Base-by-base conservation (phyloP, 1,284 basidiomycete genomes). In the Apiotrichum domesticum region DNA sequence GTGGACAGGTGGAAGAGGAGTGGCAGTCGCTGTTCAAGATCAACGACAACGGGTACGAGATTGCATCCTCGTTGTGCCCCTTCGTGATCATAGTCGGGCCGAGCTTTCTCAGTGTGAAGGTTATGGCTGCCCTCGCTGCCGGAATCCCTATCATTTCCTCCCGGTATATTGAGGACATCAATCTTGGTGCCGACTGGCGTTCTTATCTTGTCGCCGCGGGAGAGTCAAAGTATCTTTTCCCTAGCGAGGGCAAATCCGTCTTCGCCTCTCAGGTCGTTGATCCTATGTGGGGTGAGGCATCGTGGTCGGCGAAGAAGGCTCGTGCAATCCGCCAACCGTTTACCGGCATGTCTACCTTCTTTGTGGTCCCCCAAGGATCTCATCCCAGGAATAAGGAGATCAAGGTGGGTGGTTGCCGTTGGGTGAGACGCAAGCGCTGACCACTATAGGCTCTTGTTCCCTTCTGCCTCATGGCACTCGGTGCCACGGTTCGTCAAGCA, bases 91-190 rank as follows among this genome's bases (percentile, higher is more conserved):
- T 90, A 32, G 64, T 90, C 13, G 83, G 87, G 0, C 83, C 87
- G 61, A 80, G 82, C 34, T 82, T 80, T 58, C 82, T 84, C 57
- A 92, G 88, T 59, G 81, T 85, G 4, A 93, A 92, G 71, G 90
- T 83, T 66, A 78, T 94, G 51, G 80, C 87, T 5, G 88, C 90
- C 6, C 80, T 95, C 35, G 89, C 87, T 0, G 77, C 91, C 33
- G 91, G 91, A 6, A 84, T 95, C 49, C 92, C 91, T 1, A 90
- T 89, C 65, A 67, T 95, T n/a, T 82, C 81, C 0, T 71, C 80
- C 4, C 75, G 80, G 3, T 93, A 85, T 82, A 58, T 90, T 14
- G 66, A 79, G 9, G 79, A 81, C 32, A 70, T 79, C 39, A 61
- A 68, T 13, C 66, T 65, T 59, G 82, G 63, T 65, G 70, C 80